Evolutionary conservation across 2,329 filamentous ascomycete species (phyloP).

Genomic region (Tolypocladium guangdongense): DNA sequence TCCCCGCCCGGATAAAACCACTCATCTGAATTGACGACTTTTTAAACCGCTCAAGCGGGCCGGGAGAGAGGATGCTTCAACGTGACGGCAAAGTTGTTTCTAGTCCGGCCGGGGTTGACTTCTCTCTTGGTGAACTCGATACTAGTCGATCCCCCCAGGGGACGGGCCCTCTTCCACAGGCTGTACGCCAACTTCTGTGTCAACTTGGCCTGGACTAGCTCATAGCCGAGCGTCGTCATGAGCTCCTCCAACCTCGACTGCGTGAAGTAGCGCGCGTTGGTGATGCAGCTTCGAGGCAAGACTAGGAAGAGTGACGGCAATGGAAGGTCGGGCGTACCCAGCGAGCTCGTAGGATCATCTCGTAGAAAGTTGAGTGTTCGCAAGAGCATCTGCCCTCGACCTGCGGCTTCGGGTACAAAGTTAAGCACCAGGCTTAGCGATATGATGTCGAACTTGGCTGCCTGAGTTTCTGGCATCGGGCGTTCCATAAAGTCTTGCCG

Average conservation of each 20-base stretch:
- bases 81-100: slow-evolving; percentile 88
- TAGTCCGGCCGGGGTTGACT: slow-evolving; percentile 58
- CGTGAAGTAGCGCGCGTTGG: slow-evolving; percentile 84
- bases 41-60: not conserved
- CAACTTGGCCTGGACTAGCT: slow-evolving; percentile 52
- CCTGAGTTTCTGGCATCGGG: slow-evolving; percentile 52
- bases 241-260: slow-evolving; percentile 58
- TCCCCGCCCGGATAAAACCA: not conserved
- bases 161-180: slow-evolving; percentile 53
- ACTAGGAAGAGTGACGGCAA: slow-evolving; percentile 79
- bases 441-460: slow-evolving; percentile 74
- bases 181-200: slow-evolving; percentile 83
- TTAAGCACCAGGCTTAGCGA: slow-evolving; percentile 90
- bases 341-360: slow-evolving; percentile 4
- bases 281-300: slow-evolving; percentile 74
- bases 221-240: slow-evolving; percentile 69
- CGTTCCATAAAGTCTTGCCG: slow-evolving; percentile 93
- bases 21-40: not conserved
- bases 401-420: slow-evolving; percentile 69
- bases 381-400: slow-evolving; percentile 75
- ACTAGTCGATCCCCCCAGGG: slow-evolving; percentile 5
- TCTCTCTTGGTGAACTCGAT: slow-evolving; percentile 50
- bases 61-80: slow-evolving; percentile 25
- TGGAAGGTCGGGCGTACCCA: slow-evolving; percentile 14
- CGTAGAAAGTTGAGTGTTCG: slow-evolving; percentile 63